These are phyloP conservation scores for Diaporthe ilicicola DNA, from an alignment of 2,329 filamentous ascomycete genomes.

Conservation along the genomic window DNA sequence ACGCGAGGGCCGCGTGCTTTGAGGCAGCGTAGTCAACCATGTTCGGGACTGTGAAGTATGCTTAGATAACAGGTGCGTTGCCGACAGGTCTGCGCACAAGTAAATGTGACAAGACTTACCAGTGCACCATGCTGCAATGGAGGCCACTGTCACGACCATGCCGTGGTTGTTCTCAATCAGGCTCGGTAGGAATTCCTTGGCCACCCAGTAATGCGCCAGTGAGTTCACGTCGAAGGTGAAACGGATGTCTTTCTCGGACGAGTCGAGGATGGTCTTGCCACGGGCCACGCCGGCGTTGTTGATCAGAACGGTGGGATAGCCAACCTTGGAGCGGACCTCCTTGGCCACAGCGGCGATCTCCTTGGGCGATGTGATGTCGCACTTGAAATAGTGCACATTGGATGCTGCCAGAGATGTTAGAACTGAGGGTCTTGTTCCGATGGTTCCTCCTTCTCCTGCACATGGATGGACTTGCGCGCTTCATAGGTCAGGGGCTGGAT, in stretches of 20 bases:
- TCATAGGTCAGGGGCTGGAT: conserved; percentile 68
- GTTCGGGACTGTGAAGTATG: conserved; percentile 52
- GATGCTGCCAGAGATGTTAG: conserved; percentile 41
- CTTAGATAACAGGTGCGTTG: not conserved
- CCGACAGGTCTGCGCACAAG: not conserved
- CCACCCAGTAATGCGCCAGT: conserved; percentile 72
- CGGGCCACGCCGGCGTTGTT: conserved; percentile 75
- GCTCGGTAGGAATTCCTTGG: conserved; percentile 71
- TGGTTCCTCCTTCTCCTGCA: not conserved
- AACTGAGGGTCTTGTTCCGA: not conserved
- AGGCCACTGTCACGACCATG: conserved; percentile 76
- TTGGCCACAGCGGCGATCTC: conserved; percentile 61
- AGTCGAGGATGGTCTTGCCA: conserved; percentile 68
- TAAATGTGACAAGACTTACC: conserved; percentile 34
- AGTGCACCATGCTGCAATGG: conserved; percentile 67
- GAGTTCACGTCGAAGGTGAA: conserved; percentile 78
- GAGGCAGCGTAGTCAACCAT: conserved; percentile 74
- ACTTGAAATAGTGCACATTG: conserved; percentile 73
- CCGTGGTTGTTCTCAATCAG: conserved; percentile 74
- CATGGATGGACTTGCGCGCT: conserved; percentile 47
- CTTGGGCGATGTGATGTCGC: conserved; percentile 70
- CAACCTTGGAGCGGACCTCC: conserved; percentile 63
- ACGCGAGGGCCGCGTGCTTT: conserved; percentile 72
- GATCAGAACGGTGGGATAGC: conserved; percentile 74
- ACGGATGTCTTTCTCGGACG: conserved; percentile 65